Evolutionary conservation across 2,329 filamentous ascomycete genomes (phyloP).

Genomic region (Colletotrichum lini): DNA sequence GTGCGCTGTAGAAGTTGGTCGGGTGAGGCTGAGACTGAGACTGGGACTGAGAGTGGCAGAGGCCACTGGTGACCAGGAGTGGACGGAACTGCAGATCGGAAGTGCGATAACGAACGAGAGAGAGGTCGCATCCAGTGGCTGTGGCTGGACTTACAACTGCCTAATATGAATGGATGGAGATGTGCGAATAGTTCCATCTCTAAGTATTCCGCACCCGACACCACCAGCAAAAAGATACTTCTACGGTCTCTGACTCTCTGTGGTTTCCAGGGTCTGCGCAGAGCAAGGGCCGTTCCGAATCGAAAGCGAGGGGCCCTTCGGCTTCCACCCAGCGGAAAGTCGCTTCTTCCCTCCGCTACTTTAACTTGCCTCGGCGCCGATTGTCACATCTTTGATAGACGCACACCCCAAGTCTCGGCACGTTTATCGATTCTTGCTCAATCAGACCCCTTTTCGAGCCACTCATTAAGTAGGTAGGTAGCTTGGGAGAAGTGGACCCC

Average conservation of each 20-base stretch:
- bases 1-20: constrained; percentile 24
- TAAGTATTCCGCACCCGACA: background rate
- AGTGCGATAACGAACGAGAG: constrained; percentile 6
- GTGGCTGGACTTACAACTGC: background rate
- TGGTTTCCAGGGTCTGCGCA: background rate
- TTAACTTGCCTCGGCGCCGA: background rate
- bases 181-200: background rate
- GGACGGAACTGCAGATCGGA: constrained; percentile 15
- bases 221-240: background rate
- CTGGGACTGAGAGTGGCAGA: background rate
- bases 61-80: constrained; percentile 14
- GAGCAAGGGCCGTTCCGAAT: background rate
- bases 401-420: background rate
- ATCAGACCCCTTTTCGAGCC: background rate
- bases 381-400: background rate
- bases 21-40: constrained; percentile 3
- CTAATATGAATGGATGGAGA: no score
- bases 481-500: background rate
- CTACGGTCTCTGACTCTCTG: background rate
- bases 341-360: background rate
- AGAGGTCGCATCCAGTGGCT: background rate
- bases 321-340: background rate
- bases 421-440: constrained; percentile 7
- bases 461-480: constrained; percentile 16
- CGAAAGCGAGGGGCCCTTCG: constrained; percentile 6